phyloP scores from a whole-genome alignment of 345 rosid species.

The Mercurialis annua region DNA sequence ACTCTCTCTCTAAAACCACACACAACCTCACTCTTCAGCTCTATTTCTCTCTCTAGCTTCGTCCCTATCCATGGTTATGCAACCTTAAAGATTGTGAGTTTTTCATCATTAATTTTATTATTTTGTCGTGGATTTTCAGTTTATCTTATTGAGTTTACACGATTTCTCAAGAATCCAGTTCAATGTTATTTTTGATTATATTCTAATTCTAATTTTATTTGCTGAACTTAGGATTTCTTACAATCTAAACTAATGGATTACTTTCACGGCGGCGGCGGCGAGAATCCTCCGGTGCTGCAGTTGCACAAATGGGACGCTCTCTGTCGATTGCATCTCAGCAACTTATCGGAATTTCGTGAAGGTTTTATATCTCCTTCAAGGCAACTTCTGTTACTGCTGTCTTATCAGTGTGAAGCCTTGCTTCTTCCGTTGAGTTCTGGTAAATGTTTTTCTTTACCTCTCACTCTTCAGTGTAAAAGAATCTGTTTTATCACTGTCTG shows the following conservation, averaged over 20 bases:
- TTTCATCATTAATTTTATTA: neutral
- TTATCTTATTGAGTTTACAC: neutral
- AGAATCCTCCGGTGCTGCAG: slow-evolving; percentile 62
- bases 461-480: no score
- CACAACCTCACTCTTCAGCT: neutral
- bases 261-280: slow-evolving; percentile 38
- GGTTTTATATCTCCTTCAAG: slow-evolving; percentile 90
- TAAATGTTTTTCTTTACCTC: slow-evolving; percentile 24
- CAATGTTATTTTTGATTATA: neutral
- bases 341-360: slow-evolving; percentile 77
- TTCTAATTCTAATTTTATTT: neutral
- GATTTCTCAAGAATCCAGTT: no score
- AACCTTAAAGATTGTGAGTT: neutral
- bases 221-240: neutral
- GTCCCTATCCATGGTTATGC: neutral
- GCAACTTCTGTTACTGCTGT: slow-evolving; percentile 58
- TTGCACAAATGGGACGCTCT: slow-evolving; percentile 77
- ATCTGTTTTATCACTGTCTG: no score
- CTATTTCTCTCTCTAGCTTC: neutral
- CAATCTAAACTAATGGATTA: slow-evolving; percentile 39
- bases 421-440: slow-evolving; percentile 71
- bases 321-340: slow-evolving; percentile 46
- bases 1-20: neutral
- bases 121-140: neutral
- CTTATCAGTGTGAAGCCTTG: slow-evolving; percentile 64